Conservation (phyloP, 257 asterid genomes). For the Nicotiana benthamiana region DNA sequence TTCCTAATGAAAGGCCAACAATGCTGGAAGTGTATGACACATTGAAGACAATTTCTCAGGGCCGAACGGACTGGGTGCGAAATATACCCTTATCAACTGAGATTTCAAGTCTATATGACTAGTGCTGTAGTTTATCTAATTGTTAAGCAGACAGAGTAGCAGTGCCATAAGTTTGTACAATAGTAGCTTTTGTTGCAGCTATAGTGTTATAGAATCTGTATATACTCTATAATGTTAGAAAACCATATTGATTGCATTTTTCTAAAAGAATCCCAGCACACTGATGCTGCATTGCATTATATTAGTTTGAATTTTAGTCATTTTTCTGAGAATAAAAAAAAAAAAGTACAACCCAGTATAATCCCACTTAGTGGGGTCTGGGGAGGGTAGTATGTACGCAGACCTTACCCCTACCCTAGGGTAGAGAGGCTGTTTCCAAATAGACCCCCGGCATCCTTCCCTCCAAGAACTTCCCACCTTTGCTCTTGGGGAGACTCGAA, state of each 20-base stretch:
- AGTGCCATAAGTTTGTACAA: not conserved
- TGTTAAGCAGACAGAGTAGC: not conserved
- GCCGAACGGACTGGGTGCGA: not conserved
- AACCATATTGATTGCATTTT: not conserved
- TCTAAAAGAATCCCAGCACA: not conserved
- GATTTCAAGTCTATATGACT: not conserved
- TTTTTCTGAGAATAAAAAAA: too few relatives aligned
- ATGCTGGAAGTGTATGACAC: conserved; percentile 15
- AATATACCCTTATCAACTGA: not conserved
- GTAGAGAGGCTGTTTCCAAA: too few relatives aligned
- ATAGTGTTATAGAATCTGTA: not conserved
- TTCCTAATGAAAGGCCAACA: conserved; percentile 13
- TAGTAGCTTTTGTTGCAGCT: not conserved
- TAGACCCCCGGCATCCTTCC: too few relatives aligned
- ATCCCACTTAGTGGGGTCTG: too few relatives aligned
- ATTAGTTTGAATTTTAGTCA: too few relatives aligned
- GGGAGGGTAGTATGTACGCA: too few relatives aligned
- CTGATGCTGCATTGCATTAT: not conserved
- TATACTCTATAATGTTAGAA: not conserved
- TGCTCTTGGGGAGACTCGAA: too few relatives aligned
- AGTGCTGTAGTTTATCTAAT: too few relatives aligned
- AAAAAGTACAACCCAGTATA: too few relatives aligned
- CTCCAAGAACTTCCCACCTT: too few relatives aligned
- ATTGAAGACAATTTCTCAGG: not conserved
- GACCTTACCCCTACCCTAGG: too few relatives aligned